A percentile compares a stretch with the other conserved stretches of the same genome.
Conservation (phyloP, 768 basidiomycete genomes). For the Tricholoma furcatifolium region DNA sequence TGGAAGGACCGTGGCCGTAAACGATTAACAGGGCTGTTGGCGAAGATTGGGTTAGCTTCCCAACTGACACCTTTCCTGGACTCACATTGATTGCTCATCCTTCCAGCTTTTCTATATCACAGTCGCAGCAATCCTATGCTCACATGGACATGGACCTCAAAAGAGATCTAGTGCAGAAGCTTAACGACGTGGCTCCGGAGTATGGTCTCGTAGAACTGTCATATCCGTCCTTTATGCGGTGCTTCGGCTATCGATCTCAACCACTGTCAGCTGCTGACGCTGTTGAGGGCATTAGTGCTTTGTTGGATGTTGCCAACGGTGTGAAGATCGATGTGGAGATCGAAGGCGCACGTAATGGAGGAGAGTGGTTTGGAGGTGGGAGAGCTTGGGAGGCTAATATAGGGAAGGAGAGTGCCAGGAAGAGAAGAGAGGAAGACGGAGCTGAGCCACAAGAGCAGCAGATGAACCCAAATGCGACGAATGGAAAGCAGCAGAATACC, state of each 20-base stretch:
- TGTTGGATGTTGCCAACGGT: slow-evolving; percentile 89
- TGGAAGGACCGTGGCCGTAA: slow-evolving; percentile 96
- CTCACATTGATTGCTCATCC: background rate
- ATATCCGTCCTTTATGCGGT: slow-evolving; percentile 92
- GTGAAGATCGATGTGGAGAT: slow-evolving; percentile 88
- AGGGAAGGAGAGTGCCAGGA: slow-evolving; percentile 27
- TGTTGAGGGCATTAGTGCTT: slow-evolving; percentile 83
- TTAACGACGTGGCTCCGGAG: slow-evolving; percentile 89
- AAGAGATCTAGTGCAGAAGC: slow-evolving; percentile 70
- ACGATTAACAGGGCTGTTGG: slow-evolving; percentile 84
- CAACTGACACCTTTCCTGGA: background rate
- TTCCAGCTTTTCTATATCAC: slow-evolving; percentile 86
- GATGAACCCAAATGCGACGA: slow-evolving; percentile 20
- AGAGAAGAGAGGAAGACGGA: slow-evolving; percentile 19
- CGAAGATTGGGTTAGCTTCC: slow-evolving; percentile 91
- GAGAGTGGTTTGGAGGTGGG: slow-evolving; percentile 94
- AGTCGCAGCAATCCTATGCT: slow-evolving; percentile 90
- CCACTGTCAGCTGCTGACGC: slow-evolving; percentile 92
- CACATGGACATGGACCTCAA: slow-evolving; percentile 99
- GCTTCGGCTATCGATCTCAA: slow-evolving; percentile 85
- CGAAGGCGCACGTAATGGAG: slow-evolving; percentile 85
- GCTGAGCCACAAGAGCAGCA: slow-evolving; percentile 11
- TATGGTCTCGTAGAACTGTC: slow-evolving; percentile 92
- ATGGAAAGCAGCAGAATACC: background rate
- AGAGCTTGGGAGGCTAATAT: slow-evolving; percentile 67